phyloP scores from a whole-genome alignment of 2,329 filamentous ascomycete genomes.

The Fusarium sp. region DNA sequence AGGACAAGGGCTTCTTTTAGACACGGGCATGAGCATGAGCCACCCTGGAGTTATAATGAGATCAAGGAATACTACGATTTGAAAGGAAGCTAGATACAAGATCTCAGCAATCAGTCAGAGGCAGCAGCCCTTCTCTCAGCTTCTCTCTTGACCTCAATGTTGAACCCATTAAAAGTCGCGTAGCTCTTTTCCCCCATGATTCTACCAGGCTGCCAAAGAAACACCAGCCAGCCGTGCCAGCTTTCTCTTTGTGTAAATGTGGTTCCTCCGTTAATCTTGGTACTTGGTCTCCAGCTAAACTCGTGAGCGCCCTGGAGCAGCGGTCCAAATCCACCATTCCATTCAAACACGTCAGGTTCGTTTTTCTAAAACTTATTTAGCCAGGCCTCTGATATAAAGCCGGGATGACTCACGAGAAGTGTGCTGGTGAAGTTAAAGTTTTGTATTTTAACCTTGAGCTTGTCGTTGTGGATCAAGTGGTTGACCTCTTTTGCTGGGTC shows the following conservation, averaged over 20 bases:
- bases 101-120: neutral
- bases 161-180: neutral
- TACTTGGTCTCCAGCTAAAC: conserved; percentile 21
- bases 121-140: neutral
- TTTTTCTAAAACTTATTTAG: neutral
- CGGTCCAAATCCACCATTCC: conserved; percentile 1
- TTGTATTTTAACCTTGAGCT: conserved; percentile 8
- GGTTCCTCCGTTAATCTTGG: neutral
- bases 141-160: conserved; percentile 16
- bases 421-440: conserved; percentile 5
- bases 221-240: neutral
- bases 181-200: neutral
- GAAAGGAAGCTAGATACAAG: neutral
- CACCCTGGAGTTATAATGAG: neutral
- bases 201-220: conserved; percentile 7
- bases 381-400: accelerated
- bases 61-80: neutral
- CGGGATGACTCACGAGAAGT: neutral
- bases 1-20: neutral
- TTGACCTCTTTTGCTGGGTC: neutral
- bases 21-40: neutral
- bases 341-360: neutral
- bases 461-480: conserved; percentile 1
- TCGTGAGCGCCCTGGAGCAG: conserved; percentile 13
- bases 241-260: conserved; percentile 12